Conservation (phyloP, 1,139 yeast genomes). For the Suhomyces atakaporum region DNA sequence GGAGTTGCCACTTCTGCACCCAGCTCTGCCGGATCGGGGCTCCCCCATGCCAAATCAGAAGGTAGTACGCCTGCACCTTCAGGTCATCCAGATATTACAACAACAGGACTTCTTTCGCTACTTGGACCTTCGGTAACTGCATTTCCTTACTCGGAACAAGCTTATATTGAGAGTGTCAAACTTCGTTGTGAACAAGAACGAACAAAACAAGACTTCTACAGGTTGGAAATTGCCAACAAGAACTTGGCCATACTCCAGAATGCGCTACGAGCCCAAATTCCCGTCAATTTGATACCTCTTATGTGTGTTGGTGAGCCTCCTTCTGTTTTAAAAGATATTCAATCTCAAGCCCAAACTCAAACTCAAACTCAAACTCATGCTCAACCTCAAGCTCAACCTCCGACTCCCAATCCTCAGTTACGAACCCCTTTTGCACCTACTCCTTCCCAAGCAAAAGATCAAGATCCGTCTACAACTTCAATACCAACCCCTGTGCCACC, state of each 20-base stretch:
- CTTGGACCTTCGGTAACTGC: slow-evolving; percentile 54
- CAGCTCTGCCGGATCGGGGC: slow-evolving; percentile 2
- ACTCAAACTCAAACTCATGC: slow-evolving; percentile 1
- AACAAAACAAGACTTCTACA: slow-evolving; percentile 79
- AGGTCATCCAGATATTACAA: slow-evolving; percentile 9
- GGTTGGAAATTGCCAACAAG: slow-evolving; percentile 61
- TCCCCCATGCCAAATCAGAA: slow-evolving; percentile 6
- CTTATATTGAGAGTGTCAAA: slow-evolving; percentile 62
- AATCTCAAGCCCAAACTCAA: slow-evolving; percentile 5
- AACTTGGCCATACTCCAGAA: slow-evolving; percentile 62
- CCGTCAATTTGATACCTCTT: slow-evolving; percentile 65
- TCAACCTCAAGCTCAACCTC: background rate
- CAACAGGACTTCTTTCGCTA: slow-evolving; percentile 32
- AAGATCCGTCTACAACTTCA: background rate
- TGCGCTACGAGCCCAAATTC: slow-evolving; percentile 67
- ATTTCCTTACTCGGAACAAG: slow-evolving; percentile 65
- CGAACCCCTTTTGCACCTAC: too few species aligned
- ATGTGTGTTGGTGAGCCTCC: slow-evolving; percentile 45
- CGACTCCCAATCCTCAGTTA: background rate
- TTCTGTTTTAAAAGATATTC: slow-evolving; percentile 2
- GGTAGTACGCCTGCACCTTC: slow-evolving; percentile 4
- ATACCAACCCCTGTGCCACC: background rate
- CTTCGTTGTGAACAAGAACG: slow-evolving; percentile 76
- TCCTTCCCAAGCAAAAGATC: too few species aligned
- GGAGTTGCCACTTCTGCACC: background rate